These are phyloP conservation scores for Rhodamnia argentea DNA, from an alignment of 345 rosid genomes.

Conservation along the genomic window DNA sequence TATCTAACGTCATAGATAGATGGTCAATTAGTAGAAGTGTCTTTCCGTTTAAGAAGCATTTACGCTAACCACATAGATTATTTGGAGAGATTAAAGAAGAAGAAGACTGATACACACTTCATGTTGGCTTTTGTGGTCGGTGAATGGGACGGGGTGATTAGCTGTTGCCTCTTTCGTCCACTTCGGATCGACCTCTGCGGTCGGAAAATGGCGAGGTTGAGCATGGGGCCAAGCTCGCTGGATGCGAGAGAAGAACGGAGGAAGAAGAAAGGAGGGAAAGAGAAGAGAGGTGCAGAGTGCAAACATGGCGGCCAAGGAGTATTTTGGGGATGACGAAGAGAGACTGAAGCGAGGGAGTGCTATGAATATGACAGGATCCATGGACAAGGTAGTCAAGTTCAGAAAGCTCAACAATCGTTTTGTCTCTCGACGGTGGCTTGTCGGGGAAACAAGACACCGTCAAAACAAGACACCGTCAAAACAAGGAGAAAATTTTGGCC, in stretches of 20 bases:
- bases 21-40: not conserved
- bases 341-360: not conserved
- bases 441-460: not conserved
- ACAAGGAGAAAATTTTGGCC: not conserved
- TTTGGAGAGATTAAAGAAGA: not conserved
- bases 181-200: too few species aligned
- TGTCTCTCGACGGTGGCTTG: not conserved
- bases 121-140: too few species aligned
- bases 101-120: not conserved
- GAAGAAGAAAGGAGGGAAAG: not conserved
- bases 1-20: not conserved
- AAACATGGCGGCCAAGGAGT: not conserved
- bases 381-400: not conserved
- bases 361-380: not conserved
- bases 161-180: too few species aligned
- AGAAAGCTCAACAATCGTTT: not conserved
- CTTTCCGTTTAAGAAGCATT: not conserved
- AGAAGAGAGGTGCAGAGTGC: not conserved
- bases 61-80: too few species aligned
- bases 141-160: too few species aligned
- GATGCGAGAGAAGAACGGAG: too few species aligned
- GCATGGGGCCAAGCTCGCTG: too few species aligned
- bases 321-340: not conserved
- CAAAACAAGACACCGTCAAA: not conserved
- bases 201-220: too few species aligned